phyloP scores from a whole-genome alignment of 108 stramenopile genomes.

The Asterionellopsis glacialis region DNA sequence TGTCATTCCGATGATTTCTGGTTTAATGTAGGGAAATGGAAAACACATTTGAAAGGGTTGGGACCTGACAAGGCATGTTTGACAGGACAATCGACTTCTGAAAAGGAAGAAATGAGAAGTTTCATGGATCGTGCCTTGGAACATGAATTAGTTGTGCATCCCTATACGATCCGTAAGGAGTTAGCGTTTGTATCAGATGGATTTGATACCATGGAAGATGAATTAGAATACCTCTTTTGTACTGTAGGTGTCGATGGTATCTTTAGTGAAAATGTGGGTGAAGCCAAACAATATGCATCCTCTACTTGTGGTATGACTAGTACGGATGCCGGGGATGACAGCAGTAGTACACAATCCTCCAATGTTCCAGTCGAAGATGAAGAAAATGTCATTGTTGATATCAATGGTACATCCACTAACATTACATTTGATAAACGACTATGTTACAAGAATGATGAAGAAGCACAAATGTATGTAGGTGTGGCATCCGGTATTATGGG shows the following conservation, averaged over 20 bases:
- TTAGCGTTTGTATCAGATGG: conserved; percentile 15
- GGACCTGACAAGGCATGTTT: conserved; percentile 49
- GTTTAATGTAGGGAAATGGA: conserved; percentile 27
- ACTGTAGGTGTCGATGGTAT: conserved; percentile 35
- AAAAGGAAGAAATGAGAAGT: conserved; percentile 3
- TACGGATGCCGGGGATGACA: no score
- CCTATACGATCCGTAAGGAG: conserved; percentile 30
- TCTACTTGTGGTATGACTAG: background rate
- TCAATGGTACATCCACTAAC: background rate
- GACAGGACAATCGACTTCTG: background rate
- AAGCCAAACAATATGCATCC: conserved; percentile 13
- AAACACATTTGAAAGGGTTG: conserved; percentile 24
- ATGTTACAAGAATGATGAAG: background rate
- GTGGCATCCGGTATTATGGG: conserved; percentile 8
- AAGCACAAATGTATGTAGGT: background rate
- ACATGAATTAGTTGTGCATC: conserved; percentile 40
- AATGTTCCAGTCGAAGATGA: background rate
- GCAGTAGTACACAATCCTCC: no score
- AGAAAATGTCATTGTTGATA: background rate
- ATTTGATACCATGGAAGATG: conserved; percentile 31
- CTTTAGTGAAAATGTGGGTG: conserved; percentile 42
- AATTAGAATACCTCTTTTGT: conserved; percentile 41
- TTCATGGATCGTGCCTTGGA: conserved; percentile 11
- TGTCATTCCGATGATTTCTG: conserved; percentile 31
- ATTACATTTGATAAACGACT: background rate